phyloP scores from a whole-genome alignment of 495 filamentous ascomycete genomes.

The Penicillium lagena region DNA sequence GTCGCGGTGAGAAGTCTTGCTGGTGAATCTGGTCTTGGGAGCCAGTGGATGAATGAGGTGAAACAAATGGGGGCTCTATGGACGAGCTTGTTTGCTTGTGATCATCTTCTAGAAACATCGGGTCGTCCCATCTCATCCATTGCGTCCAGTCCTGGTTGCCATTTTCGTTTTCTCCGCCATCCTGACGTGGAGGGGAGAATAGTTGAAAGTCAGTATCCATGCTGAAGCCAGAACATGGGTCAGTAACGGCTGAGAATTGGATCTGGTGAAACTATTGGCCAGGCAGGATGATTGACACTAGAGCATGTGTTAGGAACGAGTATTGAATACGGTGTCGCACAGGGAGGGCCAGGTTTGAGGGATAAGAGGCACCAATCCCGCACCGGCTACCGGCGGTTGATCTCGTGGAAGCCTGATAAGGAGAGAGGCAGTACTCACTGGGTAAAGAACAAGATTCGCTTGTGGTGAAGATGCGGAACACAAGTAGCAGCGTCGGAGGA shows the following conservation, averaged over 20 bases:
- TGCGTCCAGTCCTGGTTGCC: constrained; percentile 40
- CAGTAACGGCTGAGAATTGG: not conserved
- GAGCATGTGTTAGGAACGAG: not conserved
- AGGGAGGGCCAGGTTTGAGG: not conserved
- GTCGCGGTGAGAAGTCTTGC: constrained; percentile 26
- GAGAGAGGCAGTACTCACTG: constrained; percentile 8
- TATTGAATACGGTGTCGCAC: no score
- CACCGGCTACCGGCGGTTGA: not conserved
- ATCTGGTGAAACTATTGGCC: not conserved
- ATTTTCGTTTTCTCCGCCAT: constrained; percentile 21
- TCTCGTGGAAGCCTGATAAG: not conserved
- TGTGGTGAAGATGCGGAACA: not conserved
- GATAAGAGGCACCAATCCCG: not conserved
- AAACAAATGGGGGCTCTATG: constrained; percentile 21
- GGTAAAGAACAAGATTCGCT: not conserved
- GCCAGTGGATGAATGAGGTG: constrained; percentile 20
- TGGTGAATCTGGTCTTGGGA: constrained; percentile 19
- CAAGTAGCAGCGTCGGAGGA: no score
- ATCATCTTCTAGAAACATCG: constrained; percentile 18
- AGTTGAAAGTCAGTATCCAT: constrained; percentile 39
- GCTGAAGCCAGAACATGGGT: constrained; percentile 14
- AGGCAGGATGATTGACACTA: constrained; percentile 2
- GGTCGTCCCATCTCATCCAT: constrained; percentile 48
- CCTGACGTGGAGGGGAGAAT: constrained; percentile 28
- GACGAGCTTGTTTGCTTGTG: constrained; percentile 18